These are phyloP conservation scores for Entomortierella beljakovae DNA, from an alignment of 192 early-diverging fungal genomes.

Conservation along the genomic window DNA sequence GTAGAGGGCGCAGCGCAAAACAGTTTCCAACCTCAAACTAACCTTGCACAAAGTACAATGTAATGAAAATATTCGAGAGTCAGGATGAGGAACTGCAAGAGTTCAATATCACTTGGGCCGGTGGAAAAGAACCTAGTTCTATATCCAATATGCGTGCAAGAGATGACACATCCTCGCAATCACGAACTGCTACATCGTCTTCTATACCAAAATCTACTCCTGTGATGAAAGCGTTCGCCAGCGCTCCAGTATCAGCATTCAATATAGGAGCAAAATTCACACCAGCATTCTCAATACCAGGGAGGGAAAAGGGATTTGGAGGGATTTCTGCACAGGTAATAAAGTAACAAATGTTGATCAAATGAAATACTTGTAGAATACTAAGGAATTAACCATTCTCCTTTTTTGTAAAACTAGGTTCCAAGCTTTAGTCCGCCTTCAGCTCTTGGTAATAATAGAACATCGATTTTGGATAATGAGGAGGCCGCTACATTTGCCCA, in stretches of 20 bases:
- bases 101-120: conserved; percentile 62
- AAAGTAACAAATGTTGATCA: not conserved
- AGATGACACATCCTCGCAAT: conserved; percentile 5
- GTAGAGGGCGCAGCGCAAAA: not conserved
- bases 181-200: conserved; percentile 1
- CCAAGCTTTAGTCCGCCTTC: conserved; percentile 23
- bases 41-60: conserved; percentile 43
- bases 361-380: not conserved
- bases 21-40: not conserved
- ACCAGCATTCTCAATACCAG: conserved; percentile 23
- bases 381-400: not conserved
- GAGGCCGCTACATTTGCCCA: conserved; percentile 61
- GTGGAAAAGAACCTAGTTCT: conserved; percentile 51
- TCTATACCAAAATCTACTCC: conserved; percentile 6
- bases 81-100: conserved; percentile 30
- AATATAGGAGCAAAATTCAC: conserved; percentile 13
- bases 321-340: conserved; percentile 24
- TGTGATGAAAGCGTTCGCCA: not conserved
- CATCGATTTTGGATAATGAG: conserved; percentile 54
- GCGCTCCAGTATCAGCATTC: conserved; percentile 17
- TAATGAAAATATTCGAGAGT: conserved; percentile 50
- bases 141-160: conserved; percentile 49
- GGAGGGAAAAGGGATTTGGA: conserved; percentile 11
- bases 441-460: conserved; percentile 13
- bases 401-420: conserved; percentile 6